Base-by-base conservation (phyloP, 2,329 filamentous ascomycete genomes). In the Fusarium nelsonii region DNA sequence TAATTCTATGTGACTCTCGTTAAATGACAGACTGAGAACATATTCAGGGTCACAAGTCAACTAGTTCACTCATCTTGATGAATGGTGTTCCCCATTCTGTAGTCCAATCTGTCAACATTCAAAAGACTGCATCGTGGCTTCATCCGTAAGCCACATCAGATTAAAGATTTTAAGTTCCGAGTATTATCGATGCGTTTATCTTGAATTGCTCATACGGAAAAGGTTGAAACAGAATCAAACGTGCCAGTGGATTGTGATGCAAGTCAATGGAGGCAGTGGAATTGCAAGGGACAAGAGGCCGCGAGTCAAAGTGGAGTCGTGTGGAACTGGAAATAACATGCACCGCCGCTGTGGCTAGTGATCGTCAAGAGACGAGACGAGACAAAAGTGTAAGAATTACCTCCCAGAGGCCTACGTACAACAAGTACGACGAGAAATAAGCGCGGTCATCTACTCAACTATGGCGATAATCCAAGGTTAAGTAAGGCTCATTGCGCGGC, bases 281-380 rank as follows among this genome's bases (percentile, higher is more conserved):
- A 72, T 70, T 73, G 26, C 55, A 68, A 71, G 68, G 66, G 63
- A 57, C 48, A 51, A 55, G 63, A 73, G 71, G 71, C 69, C 71
- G 71, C 71, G 71, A 72, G 51, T 70, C 46, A 60, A 63, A 57
- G 62, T 58, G 69, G 69, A 36, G 50, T 39, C 69, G 15, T 26
- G 62, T 60, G 65, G 69, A 58, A 58, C 67, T 64, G 54, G 58
- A 54, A 64, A 64, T 60, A 68, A 37, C 32, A 34, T 45, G 53
- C 67, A 67, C 62, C 58, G 67, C 67, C 66, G 70, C 36, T 65
- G 66, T 70, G 67, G 67, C 67, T 69, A 45, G 65, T 68, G 53
- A 33, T n/a, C 12, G 23, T 45, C 48, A 12, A n/a, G 12, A 30
- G 12, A 45, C 20, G 40, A 45, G 28, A 45, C 43, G 28, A 15